Percentiles rank a stretch among this genome's conserved stretches.
These are phyloP conservation scores for Chenopodium suecicum DNA, from an alignment of 148 eudicot species.

Conservation along the genomic window DNA sequence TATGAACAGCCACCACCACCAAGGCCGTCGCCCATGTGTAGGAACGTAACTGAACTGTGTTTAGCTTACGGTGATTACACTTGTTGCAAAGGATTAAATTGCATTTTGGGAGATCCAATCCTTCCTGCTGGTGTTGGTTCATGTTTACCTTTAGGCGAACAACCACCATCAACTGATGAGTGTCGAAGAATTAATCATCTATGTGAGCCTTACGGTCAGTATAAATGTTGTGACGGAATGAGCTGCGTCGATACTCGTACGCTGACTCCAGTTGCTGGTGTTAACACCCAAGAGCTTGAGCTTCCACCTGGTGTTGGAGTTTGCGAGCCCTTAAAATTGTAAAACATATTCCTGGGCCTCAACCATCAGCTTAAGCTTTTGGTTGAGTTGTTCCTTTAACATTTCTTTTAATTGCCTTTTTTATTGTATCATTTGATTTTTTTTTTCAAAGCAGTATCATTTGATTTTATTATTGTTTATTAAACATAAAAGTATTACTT, in stretches of 20 bases:
- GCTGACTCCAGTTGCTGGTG: not conserved
- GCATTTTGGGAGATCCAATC: not conserved
- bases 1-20: not conserved
- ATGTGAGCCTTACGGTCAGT: not conserved
- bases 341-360: not conserved
- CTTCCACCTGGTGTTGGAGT: not conserved
- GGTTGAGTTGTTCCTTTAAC: too few relatives aligned
- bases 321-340: not conserved
- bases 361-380: too few relatives aligned
- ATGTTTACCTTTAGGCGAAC: not conserved
- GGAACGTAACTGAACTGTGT: not conserved
- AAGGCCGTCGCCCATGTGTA: not conserved
- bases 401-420: too few relatives aligned
- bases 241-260: not conserved
- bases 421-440: too few relatives aligned
- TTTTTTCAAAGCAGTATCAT: too few relatives aligned
- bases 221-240: not conserved
- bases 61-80: not conserved
- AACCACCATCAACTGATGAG: not conserved
- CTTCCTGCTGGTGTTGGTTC: not conserved
- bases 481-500: too few relatives aligned
- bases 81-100: conserved; percentile 11
- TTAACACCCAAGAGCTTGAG: not conserved
- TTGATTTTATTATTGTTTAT: too few relatives aligned
- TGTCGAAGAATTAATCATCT: not conserved